These are phyloP conservation scores for Oryza longistaminata DNA, from an alignment of 176 grass and related monocot species.

Conservation along the genomic window DNA sequence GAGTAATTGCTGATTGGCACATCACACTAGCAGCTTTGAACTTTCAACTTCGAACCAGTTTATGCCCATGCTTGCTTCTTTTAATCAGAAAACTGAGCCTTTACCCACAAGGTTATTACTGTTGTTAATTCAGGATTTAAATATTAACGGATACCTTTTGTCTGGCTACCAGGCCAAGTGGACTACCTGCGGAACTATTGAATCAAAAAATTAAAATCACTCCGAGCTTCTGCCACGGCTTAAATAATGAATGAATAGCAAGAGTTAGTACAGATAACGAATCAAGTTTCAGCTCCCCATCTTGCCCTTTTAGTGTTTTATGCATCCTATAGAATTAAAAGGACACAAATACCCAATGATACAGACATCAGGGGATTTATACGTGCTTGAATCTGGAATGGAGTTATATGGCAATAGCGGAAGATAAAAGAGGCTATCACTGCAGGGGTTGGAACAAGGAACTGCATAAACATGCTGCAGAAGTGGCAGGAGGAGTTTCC, in stretches of 20 bases:
- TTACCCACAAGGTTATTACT: no score
- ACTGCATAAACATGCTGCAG: not conserved
- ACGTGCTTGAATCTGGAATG: not conserved
- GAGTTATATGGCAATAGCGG: not conserved
- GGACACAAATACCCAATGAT: not conserved
- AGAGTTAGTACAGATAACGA: conserved; percentile 1
- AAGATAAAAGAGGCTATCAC: not conserved
- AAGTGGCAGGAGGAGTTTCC: not conserved
- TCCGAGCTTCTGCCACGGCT: no score
- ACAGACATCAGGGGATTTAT: not conserved
- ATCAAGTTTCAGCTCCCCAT: conserved; percentile 5
- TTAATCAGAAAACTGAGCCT: no score
- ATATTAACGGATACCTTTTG: not conserved
- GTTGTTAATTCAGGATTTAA: no score
- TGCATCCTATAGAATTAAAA: not conserved
- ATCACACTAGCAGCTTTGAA: no score
- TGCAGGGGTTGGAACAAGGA: not conserved
- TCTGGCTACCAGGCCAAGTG: not conserved
- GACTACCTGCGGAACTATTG: not conserved
- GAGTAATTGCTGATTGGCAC: no score
- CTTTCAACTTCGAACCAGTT: no score
- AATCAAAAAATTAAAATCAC: no score
- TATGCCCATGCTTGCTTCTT: no score
- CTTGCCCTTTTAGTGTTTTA: not conserved
- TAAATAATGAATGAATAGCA: not conserved